Evolutionary conservation across 1,284 basidiomycete species (phyloP), one percentile per base, ranked within the genome.

Genomic region (Heterobasidion parviporum): DNA sequence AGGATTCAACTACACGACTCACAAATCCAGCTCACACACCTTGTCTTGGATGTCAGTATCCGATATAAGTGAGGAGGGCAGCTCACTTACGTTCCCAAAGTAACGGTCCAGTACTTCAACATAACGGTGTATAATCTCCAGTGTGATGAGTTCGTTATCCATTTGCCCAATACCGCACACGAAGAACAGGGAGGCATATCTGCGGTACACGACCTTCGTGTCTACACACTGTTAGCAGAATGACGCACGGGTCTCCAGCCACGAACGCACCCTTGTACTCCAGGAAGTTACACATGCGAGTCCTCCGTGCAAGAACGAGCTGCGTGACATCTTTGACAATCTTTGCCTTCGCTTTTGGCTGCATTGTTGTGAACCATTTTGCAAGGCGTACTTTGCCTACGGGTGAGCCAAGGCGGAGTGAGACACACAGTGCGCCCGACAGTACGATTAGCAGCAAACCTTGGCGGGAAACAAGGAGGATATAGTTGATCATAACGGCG

Each of bases 291-390:
- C 96, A 99, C 97, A 99, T 99, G 63, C 94, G 81, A 53, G 97
- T 98, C 61, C 97, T 82, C 49, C 97, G 83, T 48, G 94, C 94
- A 26, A 99, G 82, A 15, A 99, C 97, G 50, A 99, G 83, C 74
- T 99, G 97, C 0, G 97, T 99, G 32, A 99, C 96, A 70, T 99
- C 97, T 77, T 99, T 99, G 64, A 98, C 91, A 66, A 99, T 98
- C 84, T 99, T 99, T 57, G 86, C 85, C 76, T 99, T 99, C 61
- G 80, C 80, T 74, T 98, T 98, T 20, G 93, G 89, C 18, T 92
- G 82, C 78, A 98, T 87, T 1, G 97, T 99, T 49, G 90, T 89
- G 72, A 96, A 99, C 97, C 97, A 99, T 81, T 99, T 99, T 26
- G 95, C 89, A 50, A 99, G 83, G 59, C 97, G 87, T 57, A 99